Base-by-base conservation (phyloP, 75 land plant genomes). In the Cupressus sempervirens region DNA sequence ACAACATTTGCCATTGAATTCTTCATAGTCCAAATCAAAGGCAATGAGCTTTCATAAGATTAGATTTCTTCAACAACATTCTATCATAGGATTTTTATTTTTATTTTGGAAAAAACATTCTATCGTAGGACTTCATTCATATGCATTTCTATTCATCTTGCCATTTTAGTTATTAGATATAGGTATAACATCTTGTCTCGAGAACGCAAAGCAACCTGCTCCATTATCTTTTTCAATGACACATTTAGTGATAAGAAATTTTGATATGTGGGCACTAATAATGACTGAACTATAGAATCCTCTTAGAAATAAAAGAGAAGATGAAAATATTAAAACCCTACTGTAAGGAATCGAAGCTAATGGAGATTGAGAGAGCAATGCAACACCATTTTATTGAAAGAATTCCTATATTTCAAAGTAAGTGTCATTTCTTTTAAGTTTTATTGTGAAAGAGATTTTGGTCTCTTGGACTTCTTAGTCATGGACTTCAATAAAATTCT, bases 251-350 rank as follows among this genome's bases (percentile, higher is more conserved):
- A 18, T 26, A 16, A 41, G 67, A 10, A 7, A 29, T 41, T 43
- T 43, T 46, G 32, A 14, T 58, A 82, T 93, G 87, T 87, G 93
- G 96, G 84, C 94, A 94, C 58, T 94, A 94, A 86, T 94, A 91
- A 83, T 75, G 75, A 4, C 76, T 94, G 82, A 94, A 93, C 35
- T 86, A 94, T 67, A 83, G 88, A 38, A 86, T 94, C 90, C 85
- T 94, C 4, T 83, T 86, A 72, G 85, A 86, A 26, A 58, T 94
- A 23, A 84, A 82, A 3, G 90, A 92, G 46, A 92, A 93, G 76
- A 68, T 93, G 14, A 87, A 91, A 38, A 53, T 84, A 12, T 85
- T 93, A 84, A 84, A 79, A 45, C 46, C 81, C 45, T 23, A 43
- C 43, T n/a, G 40, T 43, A 77, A 23, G 41, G 6, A 43, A 43